Base-by-base conservation (phyloP, 2,329 filamentous ascomycete genomes). In the Fusarium ambrosium region DNA sequence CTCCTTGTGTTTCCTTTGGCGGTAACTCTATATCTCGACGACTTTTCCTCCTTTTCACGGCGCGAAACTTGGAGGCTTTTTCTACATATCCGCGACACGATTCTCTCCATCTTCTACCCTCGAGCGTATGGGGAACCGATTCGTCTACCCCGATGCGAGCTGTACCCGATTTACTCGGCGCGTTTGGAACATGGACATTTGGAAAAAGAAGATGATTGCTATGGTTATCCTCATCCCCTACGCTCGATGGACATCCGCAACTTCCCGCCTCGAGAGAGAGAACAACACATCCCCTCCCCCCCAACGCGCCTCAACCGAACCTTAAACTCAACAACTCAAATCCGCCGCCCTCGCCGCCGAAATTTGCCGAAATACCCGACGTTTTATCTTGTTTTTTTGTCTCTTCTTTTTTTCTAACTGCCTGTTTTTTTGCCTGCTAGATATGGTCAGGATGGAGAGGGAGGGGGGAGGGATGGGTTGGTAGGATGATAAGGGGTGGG, bases 361-460 rank as follows among this genome's bases (percentile, higher is more conserved):
- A 74, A 61, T 74, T 55, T 74, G 71, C 68, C 69, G 59, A 74
- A 74, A 74, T 74, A 74, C 72, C 72, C 72, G 59, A 70, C 56
- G 71, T 64, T 59, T 64, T 68, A 37, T 32, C 22, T 45, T 58
- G n/a, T 36, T 45, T 41, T 72, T 41, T 64, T 48, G 62, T 63
- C 34, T 70, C 18, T 64, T 32, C 45, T 53, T 34, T 58, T 39
- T 10, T 34, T 27, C 29, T 53, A 29, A 22, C 34, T 66, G 58
- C 37, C 36, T 68, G 58, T 24, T 24, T 24, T 48, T 22, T 58
- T n/a, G 9, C 8, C 27, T 29, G 29, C 41, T 20, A 48, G 60
- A 62, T 41, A 62, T 51, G 9, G 29, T 32, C 29, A 24, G 16
- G 16, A 29, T 10, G 10, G 39, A n/a, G n/a, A n/a, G n/a, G n/a